Evolutionary conservation across 2,329 filamentous ascomycete genomes (phyloP).

Genomic region (Monosporascus sp.): DNA sequence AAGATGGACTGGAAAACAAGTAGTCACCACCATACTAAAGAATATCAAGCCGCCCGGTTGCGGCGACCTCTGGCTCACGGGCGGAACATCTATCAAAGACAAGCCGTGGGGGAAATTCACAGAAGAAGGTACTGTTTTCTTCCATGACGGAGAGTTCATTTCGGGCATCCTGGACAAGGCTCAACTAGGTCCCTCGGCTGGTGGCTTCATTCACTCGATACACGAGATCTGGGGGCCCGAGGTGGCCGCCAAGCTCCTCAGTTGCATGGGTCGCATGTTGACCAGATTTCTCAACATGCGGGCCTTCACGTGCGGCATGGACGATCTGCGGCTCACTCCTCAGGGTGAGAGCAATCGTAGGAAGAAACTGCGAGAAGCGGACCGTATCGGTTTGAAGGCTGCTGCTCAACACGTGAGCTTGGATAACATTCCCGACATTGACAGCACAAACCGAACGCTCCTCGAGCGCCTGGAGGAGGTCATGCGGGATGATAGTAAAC

Average conservation of each 20-base stretch:
- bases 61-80: conserved; percentile 71
- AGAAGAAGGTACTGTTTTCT: conserved; percentile 76
- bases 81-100: conserved; percentile 72
- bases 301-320: conserved; percentile 95
- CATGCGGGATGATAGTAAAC: conserved; percentile 83
- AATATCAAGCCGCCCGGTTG: conserved; percentile 80
- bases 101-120: conserved; percentile 69
- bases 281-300: conserved; percentile 89
- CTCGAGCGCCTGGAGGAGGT: conserved; percentile 80
- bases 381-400: conserved; percentile 67
- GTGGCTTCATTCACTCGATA: conserved; percentile 84
- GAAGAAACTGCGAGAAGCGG: conserved; percentile 61
- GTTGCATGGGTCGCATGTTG: conserved; percentile 80
- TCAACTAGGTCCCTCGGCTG: conserved; percentile 81
- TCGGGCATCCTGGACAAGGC: conserved; percentile 93
- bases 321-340: conserved; percentile 81
- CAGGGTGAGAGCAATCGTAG: conserved; percentile 69
- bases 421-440: conserved; percentile 47
- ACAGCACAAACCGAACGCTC: conserved; percentile 65
- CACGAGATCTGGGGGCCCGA: conserved; percentile 91
- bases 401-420: conserved; percentile 87
- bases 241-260: conserved; percentile 79
- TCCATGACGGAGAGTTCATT: conserved; percentile 82
- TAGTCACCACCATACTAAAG: conserved; percentile 86
- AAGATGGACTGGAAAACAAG: conserved; percentile 93